Base-by-base conservation (phyloP, 345 rosid species). In the Linum usitatissimum region DNA sequence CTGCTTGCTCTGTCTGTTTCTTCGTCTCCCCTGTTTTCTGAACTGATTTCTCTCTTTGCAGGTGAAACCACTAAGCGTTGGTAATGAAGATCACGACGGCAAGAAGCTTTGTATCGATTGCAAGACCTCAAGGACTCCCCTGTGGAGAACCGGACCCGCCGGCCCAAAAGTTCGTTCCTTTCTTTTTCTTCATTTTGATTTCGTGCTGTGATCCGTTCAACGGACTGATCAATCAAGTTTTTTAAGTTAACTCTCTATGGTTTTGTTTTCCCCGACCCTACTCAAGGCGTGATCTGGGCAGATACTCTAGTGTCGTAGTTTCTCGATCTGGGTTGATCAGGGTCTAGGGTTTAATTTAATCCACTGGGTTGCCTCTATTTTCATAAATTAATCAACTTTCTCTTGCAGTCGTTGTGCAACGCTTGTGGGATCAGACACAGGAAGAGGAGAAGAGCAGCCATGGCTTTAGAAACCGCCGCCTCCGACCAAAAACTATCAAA, bases 141-240 rank as follows among this genome's bases (percentile, higher is more conserved):
- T 88, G 73, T 91, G 96, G 98, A 80, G 98, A 79, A 82, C 82
- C 67, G 98, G 98, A 23, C 96, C 95, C 42, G 71, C 84, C 61
- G 96, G 95, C 17, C 98, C 98, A 20, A 88, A 85, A 87, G 98
- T 88, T 3, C 18, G 13, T 7, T 10, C 65, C 28, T 18, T 38
- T 12, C 14, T 20, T 34, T 34, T 36, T 45, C 17, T 54, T 3
- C 8, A 9, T 58, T 30, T 9, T 2, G 18, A 9, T 58, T 30
- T 9, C 3, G 18, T 59, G 20, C 19, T 9, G 10, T 20, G 23
- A 21, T 14, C 36, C 13, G 18, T 6, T 13, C n/a, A 1, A 56
- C 56, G 40, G 7, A 7, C 53, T 64, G 51, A 45, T 34, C 20
- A 36, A 0, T 21, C 54, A 12, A 56, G 57, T 17, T 15, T 49